A percentile compares a stretch with the other conserved stretches of the same genome.
Conservation (phyloP, 495 filamentous ascomycete genomes). For the Entonaema liquescens region DNA sequence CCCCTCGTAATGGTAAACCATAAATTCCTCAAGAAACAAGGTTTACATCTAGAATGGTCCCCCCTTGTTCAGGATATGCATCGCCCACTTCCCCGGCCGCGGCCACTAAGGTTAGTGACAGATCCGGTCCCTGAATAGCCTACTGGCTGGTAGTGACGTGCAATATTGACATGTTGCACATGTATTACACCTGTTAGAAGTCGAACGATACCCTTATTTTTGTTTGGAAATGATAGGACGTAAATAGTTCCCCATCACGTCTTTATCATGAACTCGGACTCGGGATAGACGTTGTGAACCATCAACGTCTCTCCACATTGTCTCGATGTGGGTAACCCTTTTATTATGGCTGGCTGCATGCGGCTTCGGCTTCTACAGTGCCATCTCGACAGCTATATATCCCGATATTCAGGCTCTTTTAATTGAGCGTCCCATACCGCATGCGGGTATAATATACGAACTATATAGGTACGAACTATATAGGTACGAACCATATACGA, state of each 20-base stretch:
- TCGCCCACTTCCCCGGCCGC: conserved; percentile 13
- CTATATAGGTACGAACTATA: background rate
- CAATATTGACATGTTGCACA: conserved; percentile 26
- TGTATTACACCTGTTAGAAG: conserved; percentile 2
- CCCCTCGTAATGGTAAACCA: background rate
- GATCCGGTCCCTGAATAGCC: conserved; percentile 31
- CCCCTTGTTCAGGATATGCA: conserved; percentile 20
- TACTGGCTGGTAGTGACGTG: conserved; percentile 12
- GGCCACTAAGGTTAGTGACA: conserved; percentile 33
- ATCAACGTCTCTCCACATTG: conserved; percentile 14
- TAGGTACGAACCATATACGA: conserved; percentile 11
- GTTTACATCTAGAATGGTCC: background rate
- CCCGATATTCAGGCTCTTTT: conserved; percentile 12
- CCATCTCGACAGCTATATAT: conserved; percentile 2
- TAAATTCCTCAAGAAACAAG: background rate
- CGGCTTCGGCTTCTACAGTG: conserved; percentile 19
- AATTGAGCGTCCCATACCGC: background rate
- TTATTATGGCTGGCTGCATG: conserved; percentile 26
- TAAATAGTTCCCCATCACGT: background rate
- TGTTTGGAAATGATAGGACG: background rate
- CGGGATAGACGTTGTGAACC: conserved; percentile 15
- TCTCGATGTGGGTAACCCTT: conserved; percentile 28
- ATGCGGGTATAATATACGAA: conserved; percentile 3
- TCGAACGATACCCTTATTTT: background rate
- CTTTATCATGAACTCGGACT: conserved; percentile 12